These are phyloP conservation scores for Paspalum vaginatum DNA, from an alignment of 176 grass and related monocot genomes.

Conservation along the genomic window DNA sequence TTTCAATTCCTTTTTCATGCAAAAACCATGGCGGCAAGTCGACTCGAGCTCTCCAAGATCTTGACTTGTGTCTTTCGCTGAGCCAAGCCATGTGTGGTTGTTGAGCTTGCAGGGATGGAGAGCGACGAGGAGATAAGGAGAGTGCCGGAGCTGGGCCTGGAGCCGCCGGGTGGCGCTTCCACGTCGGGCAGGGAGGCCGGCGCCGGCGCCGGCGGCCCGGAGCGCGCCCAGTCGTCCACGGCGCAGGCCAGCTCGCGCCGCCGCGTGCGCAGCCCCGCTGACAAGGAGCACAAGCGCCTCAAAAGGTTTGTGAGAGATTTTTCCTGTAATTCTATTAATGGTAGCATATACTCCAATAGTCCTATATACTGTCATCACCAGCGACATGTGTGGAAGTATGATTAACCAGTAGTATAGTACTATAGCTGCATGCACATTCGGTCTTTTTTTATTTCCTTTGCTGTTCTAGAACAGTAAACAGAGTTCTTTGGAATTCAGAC, in stretches of 20 bases:
- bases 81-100: neutral
- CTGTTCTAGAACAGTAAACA: neutral
- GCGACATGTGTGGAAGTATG: neutral
- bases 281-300: conserved; percentile 96
- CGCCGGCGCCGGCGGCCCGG: conserved; percentile 27
- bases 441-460: neutral
- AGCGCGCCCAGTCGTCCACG: conserved; percentile 56
- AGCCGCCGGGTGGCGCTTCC: conserved; percentile 47
- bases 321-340: neutral
- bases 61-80: neutral
- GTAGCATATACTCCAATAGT: neutral
- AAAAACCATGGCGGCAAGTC: neutral
- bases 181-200: conserved; percentile 53
- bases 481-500: too few species aligned
- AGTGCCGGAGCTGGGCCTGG: conserved; percentile 74
- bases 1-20: neutral
- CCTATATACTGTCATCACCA: neutral
- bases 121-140: conserved; percentile 78
- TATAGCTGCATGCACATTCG: neutral
- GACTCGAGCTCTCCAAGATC: neutral
- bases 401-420: neutral
- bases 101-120: conserved; percentile 59
- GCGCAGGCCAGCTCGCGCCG: conserved; percentile 49
- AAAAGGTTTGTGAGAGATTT: conserved; percentile 53
- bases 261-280: conserved; percentile 62